phyloP scores from a whole-genome alignment of 257 asterid species.

The Solanum medicagineum region DNA sequence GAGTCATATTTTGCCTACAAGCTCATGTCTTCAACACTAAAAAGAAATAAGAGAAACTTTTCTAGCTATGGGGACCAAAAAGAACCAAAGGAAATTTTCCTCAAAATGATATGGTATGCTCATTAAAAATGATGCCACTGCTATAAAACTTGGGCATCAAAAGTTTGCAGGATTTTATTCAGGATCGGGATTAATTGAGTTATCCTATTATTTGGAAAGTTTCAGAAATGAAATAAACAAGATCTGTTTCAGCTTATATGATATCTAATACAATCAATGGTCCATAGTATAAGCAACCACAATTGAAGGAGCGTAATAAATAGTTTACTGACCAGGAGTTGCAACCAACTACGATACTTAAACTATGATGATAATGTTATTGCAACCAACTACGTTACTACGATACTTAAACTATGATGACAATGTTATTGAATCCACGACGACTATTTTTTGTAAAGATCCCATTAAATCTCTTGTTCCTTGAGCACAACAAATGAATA shows the following conservation, averaged over 20 bases:
- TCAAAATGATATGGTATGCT: background rate
- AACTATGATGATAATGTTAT: background rate
- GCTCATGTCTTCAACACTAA: background rate
- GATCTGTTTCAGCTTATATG: background rate
- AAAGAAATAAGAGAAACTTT: background rate
- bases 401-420: background rate
- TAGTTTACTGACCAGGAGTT: background rate
- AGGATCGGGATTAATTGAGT: background rate
- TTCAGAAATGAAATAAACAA: background rate
- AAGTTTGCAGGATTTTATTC: background rate
- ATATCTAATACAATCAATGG: background rate
- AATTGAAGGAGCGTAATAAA: background rate
- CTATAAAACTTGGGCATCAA: background rate
- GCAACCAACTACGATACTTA: background rate
- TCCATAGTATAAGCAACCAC: background rate
- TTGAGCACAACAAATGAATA: background rate
- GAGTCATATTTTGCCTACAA: background rate
- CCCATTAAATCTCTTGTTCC: background rate
- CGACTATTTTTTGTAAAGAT: background rate
- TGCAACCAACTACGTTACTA: background rate
- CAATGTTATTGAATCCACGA: background rate
- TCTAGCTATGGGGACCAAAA: background rate
- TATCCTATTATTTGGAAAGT: background rate
- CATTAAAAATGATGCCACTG: background rate
- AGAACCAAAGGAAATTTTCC: background rate